Percentiles rank a stretch among this genome's conserved stretches.
Conservation (phyloP, 169 alveolate species). For the Theileria sp. region DNA sequence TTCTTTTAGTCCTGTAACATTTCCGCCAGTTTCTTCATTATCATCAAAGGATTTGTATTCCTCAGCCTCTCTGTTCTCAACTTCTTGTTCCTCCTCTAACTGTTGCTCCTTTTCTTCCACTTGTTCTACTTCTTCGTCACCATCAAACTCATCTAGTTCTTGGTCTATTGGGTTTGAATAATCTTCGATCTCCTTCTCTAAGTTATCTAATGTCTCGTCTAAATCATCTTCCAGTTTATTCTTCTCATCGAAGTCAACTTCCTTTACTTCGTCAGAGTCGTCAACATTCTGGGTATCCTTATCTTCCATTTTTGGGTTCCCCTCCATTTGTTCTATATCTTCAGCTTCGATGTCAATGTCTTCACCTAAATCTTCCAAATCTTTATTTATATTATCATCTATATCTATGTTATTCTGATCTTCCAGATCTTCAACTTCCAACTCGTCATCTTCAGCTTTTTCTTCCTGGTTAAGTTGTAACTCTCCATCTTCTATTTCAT, state of each 20-base stretch:
- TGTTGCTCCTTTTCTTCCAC: conserved; percentile 49
- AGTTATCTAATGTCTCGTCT: conserved; percentile 46
- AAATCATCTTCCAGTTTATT: conserved; percentile 11
- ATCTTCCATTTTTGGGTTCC: conserved; percentile 17
- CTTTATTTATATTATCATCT: conserved; percentile 64
- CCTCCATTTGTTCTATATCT: conserved; percentile 65
- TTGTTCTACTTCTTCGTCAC: conserved; percentile 56
- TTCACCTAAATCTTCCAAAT: conserved; percentile 39
- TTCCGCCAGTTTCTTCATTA: conserved; percentile 39
- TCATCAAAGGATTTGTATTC: conserved; percentile 46
- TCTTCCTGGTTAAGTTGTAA: conserved; percentile 68
- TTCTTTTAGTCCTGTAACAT: conserved; percentile 30
- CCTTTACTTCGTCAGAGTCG: conserved; percentile 61
- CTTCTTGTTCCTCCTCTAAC: conserved; percentile 48
- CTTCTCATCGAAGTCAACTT: conserved; percentile 28
- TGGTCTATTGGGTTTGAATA: conserved; percentile 70
- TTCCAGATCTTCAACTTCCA: conserved; percentile 72
- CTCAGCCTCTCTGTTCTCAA: conserved; percentile 46
- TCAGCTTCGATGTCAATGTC: conserved; percentile 46
- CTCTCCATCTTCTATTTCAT: conserved; percentile 71
- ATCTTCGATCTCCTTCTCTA: conserved; percentile 53
- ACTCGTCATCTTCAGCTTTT: conserved; percentile 65
- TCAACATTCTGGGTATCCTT: conserved; percentile 34
- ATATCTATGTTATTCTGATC: conserved; percentile 56
- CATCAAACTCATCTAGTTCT: conserved; percentile 62